Evolutionary conservation across 2,329 filamentous ascomycete species (phyloP).

Genomic region (Ceratocystis huliohia): DNA sequence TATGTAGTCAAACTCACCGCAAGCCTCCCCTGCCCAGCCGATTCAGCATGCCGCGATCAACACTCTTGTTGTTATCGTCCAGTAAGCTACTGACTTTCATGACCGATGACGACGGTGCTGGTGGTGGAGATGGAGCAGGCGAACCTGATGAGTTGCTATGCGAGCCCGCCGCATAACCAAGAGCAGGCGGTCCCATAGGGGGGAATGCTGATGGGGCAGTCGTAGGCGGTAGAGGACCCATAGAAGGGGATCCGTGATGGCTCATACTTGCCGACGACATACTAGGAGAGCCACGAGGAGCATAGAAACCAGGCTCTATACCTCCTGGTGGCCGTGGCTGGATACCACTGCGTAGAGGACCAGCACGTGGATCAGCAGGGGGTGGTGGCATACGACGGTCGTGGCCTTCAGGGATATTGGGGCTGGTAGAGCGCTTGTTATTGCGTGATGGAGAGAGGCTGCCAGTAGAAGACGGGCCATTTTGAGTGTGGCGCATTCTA

Average conservation of each 20-base stretch:
- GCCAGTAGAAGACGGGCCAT: conserved; percentile 32
- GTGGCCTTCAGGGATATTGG: conserved; percentile 31
- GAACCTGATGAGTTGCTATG: background rate
- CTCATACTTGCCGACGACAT: conserved; percentile 11
- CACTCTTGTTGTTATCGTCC: conserved; percentile 11
- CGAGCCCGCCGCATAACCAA: background rate
- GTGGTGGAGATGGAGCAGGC: conserved; percentile 1
- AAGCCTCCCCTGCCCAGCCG: conserved; percentile 13
- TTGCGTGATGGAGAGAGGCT: conserved; percentile 33
- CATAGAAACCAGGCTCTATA: background rate
- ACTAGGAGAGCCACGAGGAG: background rate
- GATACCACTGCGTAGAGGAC: conserved; percentile 32
- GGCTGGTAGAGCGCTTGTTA: conserved; percentile 34
- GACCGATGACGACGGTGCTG: background rate
- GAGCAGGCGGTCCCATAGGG: background rate
- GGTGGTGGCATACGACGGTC: conserved; percentile 37
- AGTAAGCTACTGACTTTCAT: conserved; percentile 8
- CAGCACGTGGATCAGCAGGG: conserved; percentile 35
- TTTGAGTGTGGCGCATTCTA: conserved; percentile 24
- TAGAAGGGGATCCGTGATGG: conserved; percentile 16
- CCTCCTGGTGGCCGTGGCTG: conserved; percentile 23
- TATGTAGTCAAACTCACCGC: background rate
- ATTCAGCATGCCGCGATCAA: conserved; percentile 18
- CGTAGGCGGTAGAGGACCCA: background rate
- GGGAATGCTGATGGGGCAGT: background rate